These are phyloP conservation scores for Withania somnifera DNA, from an alignment of 305 asterid genomes.

Conservation along the genomic window DNA sequence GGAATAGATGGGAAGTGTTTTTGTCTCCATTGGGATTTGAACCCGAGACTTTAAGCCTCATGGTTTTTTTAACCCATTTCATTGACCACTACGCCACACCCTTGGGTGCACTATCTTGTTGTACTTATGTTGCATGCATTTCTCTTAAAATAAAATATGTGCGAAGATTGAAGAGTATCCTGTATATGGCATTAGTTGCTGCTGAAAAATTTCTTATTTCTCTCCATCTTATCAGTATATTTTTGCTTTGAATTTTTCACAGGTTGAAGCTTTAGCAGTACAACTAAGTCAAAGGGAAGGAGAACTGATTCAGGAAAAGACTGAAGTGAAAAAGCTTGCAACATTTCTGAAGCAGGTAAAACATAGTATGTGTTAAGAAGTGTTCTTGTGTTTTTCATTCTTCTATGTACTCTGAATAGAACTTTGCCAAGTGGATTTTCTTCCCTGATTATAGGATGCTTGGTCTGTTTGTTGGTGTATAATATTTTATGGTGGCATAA, in stretches of 20 bases:
- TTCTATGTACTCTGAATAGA: background rate
- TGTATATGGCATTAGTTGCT: background rate
- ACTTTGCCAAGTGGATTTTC: background rate
- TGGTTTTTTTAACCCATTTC: too few species aligned
- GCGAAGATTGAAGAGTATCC: background rate
- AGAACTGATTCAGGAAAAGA: slow-evolving; percentile 83
- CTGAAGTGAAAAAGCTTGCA: slow-evolving; percentile 93
- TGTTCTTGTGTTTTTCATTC: background rate
- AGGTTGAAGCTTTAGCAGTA: slow-evolving; percentile 94
- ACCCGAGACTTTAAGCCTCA: too few species aligned
- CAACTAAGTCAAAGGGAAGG: slow-evolving; percentile 94
- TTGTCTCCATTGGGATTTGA: too few species aligned
- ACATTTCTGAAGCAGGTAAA: slow-evolving; percentile 80
- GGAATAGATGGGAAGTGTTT: too few species aligned
- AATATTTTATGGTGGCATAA: background rate
- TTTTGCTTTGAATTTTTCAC: background rate
- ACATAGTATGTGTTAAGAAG: background rate
- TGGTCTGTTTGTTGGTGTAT: background rate
- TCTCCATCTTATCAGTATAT: background rate
- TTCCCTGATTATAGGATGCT: background rate
- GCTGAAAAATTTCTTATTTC: background rate
- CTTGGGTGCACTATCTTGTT: too few species aligned
- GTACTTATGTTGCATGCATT: background rate
- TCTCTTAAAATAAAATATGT: background rate
- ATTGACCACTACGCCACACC: too few species aligned